These are phyloP conservation scores for Pythium biforme DNA, from an alignment of 352 stramenopile species.

Conservation along the genomic window DNA sequence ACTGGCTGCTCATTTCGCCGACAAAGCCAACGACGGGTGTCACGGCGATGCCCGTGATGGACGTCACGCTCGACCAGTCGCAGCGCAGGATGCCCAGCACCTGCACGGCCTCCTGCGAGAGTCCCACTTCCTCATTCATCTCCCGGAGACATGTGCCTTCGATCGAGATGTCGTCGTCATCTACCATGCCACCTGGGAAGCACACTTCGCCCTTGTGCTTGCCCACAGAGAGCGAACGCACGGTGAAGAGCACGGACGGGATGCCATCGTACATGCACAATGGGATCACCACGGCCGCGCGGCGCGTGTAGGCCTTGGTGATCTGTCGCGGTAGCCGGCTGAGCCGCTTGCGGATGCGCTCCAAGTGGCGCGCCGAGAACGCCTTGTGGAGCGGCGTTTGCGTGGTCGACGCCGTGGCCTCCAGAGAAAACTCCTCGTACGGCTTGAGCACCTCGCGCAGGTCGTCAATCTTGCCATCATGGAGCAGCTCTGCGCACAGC, in stretches of 20 bases:
- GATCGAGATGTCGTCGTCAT: conserved; percentile 91
- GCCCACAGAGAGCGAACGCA: conserved; percentile 87
- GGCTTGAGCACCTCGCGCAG: conserved; percentile 66
- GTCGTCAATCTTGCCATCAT: conserved; percentile 72
- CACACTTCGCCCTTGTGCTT: conserved; percentile 96
- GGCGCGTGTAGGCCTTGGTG: conserved; percentile 88
- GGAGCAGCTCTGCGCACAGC: conserved; percentile 69
- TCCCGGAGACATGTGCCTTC: conserved; percentile 96
- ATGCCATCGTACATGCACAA: conserved; percentile 96
- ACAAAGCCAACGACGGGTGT: conserved; percentile 97
- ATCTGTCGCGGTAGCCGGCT: conserved; percentile 94
- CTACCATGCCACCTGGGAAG: conserved; percentile 96
- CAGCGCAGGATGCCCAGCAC: conserved; percentile 94
- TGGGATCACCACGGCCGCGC: conserved; percentile 94
- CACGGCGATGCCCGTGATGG: conserved; percentile 96
- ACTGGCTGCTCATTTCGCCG: conserved; percentile 90
- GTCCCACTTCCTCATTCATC: conserved; percentile 97
- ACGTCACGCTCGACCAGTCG: conserved; percentile 95
- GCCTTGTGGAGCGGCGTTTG: conserved; percentile 58
- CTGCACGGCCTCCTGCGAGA: conserved; percentile 75
- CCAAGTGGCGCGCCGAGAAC: conserved; percentile 87
- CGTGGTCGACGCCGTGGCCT: conserved; percentile 16
- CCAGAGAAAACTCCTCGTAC: conserved; percentile 44
- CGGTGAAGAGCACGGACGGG: conserved; percentile 95
- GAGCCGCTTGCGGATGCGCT: conserved; percentile 93